Evolutionary conservation across 768 basidiomycete species (phyloP).

Genomic region (Neoboletus subvelutipes): DNA sequence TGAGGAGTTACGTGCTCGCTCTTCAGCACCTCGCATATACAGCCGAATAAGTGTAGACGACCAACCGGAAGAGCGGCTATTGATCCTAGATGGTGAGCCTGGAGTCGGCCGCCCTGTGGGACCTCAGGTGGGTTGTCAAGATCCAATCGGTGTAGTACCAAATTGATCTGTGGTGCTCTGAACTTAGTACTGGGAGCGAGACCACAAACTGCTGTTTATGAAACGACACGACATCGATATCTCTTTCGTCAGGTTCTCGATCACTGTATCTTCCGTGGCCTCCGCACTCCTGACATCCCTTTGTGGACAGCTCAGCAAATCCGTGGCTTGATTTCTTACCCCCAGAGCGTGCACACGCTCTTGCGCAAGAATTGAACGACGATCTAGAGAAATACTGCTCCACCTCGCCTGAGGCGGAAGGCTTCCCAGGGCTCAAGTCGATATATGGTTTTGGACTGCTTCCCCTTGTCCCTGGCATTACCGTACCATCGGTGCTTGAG

Average conservation of each 20-base stretch:
- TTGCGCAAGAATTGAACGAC: conserved; percentile 71
- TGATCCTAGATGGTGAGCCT: conserved; percentile 81
- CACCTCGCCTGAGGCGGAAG: conserved; percentile 46
- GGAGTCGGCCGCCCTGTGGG: conserved; percentile 79
- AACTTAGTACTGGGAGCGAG: conserved; percentile 69
- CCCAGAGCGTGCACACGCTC: conserved; percentile 58
- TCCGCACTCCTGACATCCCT: conserved; percentile 16
- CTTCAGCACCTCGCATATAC: conserved; percentile 66
- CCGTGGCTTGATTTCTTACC: conserved; percentile 90
- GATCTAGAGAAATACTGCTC: conserved; percentile 82
- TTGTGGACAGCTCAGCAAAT: conserved; percentile 66
- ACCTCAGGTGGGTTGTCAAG: conserved; percentile 50
- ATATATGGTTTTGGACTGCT: conserved; percentile 84
- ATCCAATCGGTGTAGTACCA: background rate
- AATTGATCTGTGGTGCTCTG: conserved; percentile 11
- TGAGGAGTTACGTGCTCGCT: conserved; percentile 61
- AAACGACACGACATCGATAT: conserved; percentile 76
- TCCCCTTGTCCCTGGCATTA: conserved; percentile 71
- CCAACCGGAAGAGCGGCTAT: conserved; percentile 59
- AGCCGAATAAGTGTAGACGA: conserved; percentile 43
- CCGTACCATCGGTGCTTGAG: conserved; percentile 55
- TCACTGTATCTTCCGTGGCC: conserved; percentile 1
- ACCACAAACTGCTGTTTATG: conserved; percentile 84
- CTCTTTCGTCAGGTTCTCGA: conserved; percentile 67
- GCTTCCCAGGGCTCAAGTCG: conserved; percentile 48